Evolutionary conservation across 495 filamentous ascomycete genomes (phyloP), one percentile per base, ranked within the genome.

Genomic region (Physcia stellaris): DNA sequence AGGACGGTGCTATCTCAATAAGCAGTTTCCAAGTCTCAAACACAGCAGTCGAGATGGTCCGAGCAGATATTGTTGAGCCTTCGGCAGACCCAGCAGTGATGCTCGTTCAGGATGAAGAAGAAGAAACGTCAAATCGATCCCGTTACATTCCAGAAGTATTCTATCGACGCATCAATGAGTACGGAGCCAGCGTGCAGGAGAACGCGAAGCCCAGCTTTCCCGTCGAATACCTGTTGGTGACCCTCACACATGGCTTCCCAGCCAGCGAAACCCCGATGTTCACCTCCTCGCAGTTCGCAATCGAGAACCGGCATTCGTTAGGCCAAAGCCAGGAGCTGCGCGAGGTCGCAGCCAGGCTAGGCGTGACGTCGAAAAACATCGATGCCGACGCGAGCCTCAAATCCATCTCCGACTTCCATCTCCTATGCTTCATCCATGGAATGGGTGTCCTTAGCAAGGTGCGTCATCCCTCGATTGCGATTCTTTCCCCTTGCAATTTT

Each of bases 71-170:
- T 47, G 70, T 96, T 40, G 90, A 99, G 49, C 84, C 90, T 2
- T 95, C 82, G 4, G 86, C 90, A 15, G 90, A 96, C 40, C 90
- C 90, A 3, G 71, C 67, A 6, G 78, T 88, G 32, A 95, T 99
- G 90, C 73, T 99, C 24, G 88, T 99, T 10, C 85, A 84, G 41
- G 80, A 80, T 20, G 90, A 94, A 54, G 84, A 94, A 33, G 82
- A 87, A 24, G 73, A 68, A 40, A 63, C 60, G 20, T 62, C 59
- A n/a, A 82, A 71, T 57, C 76, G 71, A 39, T 79, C 79, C 19
- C 71, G 86, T 33, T 99, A 99, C 52, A 93, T 96, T 29, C 90
- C 92, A 2, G 90, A 99, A 47, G 90, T 99, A 12, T 96, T 96
- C 62, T 99, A 87, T 59, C 77, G 90, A 32, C 72, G 77, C 39